A percentile compares a stretch with the other conserved stretches of the same genome.
Evolutionary conservation across 208 protist genomes (phyloP).

Genomic region (Novymonas esmeraldas): DNA sequence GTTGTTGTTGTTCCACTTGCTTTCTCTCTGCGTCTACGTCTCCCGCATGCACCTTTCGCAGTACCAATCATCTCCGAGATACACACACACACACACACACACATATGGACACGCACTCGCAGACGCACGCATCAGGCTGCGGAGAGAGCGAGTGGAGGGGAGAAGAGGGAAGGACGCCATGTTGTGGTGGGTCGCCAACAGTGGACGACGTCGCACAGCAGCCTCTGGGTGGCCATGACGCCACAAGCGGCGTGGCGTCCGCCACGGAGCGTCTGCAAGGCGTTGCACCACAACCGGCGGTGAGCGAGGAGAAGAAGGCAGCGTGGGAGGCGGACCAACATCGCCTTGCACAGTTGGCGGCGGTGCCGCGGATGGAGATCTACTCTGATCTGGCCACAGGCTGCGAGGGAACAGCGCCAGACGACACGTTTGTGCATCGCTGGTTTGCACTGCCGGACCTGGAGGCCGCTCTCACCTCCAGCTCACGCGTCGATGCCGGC

Average conservation of each 20-base stretch:
- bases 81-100: too few species aligned
- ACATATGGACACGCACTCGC: not conserved
- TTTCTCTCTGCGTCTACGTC: too few species aligned
- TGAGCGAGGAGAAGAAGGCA: conserved; percentile 20
- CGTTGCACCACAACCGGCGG: too few species aligned
- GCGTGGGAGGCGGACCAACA: conserved; percentile 41
- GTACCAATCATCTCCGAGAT: too few species aligned
- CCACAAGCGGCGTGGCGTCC: too few species aligned
- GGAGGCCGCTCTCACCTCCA: not conserved
- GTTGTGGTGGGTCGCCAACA: too few species aligned
- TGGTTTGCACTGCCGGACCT: conserved; percentile 20
- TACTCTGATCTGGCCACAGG: conserved; percentile 6
- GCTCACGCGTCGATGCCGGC: not conserved
- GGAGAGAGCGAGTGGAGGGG: not conserved
- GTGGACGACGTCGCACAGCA: too few species aligned
- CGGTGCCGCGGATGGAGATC: conserved; percentile 34
- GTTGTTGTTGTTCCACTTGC: too few species aligned
- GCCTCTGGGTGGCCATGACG: too few species aligned
- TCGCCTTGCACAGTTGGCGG: conserved; percentile 26
- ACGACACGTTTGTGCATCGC: conserved; percentile 23
- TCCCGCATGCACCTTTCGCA: too few species aligned
- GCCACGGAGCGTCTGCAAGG: too few species aligned
- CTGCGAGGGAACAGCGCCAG: not conserved
- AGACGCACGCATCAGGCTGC: not conserved
- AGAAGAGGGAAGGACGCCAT: not conserved